Evolutionary conservation across 495 filamentous ascomycete genomes (phyloP).

Genomic region (Immersiella caudata): DNA sequence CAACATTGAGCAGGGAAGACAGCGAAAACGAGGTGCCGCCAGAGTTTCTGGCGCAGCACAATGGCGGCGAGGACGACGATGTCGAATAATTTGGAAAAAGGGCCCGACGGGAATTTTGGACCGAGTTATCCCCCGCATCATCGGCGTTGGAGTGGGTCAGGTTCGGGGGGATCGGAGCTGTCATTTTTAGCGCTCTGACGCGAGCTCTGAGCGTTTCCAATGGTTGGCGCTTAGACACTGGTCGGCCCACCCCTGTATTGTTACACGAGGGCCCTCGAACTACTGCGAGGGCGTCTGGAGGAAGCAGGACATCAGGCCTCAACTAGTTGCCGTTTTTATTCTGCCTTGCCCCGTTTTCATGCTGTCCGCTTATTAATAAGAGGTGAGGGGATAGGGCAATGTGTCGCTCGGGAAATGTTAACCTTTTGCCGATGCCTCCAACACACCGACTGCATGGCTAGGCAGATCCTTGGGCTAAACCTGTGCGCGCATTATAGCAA

Average conservation of each 20-base stretch:
- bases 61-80: slow-evolving; percentile 15
- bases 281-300: background rate
- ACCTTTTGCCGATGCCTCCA: background rate
- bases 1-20: slow-evolving; percentile 21
- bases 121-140: background rate
- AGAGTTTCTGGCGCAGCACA: slow-evolving; percentile 44
- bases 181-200: background rate
- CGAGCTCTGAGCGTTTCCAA: background rate
- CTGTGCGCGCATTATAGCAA: background rate
- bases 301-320: background rate
- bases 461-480: slow-evolving; percentile 11
- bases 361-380: background rate
- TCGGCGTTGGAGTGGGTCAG: background rate
- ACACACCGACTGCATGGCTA: slow-evolving; percentile 3
- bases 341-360: background rate
- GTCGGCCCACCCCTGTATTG: background rate
- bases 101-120: background rate
- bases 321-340: background rate
- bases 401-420: background rate
- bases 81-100: slow-evolving; percentile 7
- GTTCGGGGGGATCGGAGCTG: background rate
- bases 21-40: slow-evolving; percentile 47
- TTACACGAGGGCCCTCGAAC: background rate
- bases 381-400: background rate
- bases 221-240: background rate